Conservation (phyloP, 352 stramenopile genomes). For the Pythium insidiosum region DNA sequence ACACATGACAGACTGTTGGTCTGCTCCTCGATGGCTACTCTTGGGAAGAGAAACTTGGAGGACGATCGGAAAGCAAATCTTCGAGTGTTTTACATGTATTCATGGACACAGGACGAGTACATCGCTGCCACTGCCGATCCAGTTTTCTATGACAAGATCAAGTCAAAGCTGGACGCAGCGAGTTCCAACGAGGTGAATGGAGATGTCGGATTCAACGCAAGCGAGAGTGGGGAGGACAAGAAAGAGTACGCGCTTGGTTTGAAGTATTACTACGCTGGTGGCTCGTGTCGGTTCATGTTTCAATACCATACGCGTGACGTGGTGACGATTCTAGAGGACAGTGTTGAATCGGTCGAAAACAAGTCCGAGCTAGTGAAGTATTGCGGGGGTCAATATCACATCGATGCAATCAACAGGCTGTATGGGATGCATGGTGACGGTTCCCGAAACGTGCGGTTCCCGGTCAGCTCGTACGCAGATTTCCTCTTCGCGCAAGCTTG, state of each 20-base stretch:
- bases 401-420: constrained; percentile 1
- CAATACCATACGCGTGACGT: constrained; percentile 16
- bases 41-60: neutral
- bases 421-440: neutral
- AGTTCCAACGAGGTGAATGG: neutral
- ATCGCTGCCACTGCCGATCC: neutral
- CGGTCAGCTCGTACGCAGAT: neutral
- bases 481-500: constrained; percentile 6
- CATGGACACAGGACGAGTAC: constrained; percentile 3
- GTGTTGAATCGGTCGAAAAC: neutral
- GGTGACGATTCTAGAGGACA: constrained; percentile 1
- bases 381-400: neutral
- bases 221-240: constrained; percentile 1
- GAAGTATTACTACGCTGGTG: constrained; percentile 23
- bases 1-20: neutral
- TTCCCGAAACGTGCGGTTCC: neutral
- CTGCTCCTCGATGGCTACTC: neutral
- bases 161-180: constrained; percentile 1
- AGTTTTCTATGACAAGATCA: neutral
- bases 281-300: no score
- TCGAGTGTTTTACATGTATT: constrained; percentile 1
- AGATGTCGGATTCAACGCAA: neutral
- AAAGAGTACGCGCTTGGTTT: constrained; percentile 5
- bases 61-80: neutral
- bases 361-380: neutral